A percentile compares a stretch with the other conserved stretches of the same genome.
Evolutionary conservation across 2,329 filamentous ascomycete genomes (phyloP).

Genomic region (Alternaria sp.): DNA sequence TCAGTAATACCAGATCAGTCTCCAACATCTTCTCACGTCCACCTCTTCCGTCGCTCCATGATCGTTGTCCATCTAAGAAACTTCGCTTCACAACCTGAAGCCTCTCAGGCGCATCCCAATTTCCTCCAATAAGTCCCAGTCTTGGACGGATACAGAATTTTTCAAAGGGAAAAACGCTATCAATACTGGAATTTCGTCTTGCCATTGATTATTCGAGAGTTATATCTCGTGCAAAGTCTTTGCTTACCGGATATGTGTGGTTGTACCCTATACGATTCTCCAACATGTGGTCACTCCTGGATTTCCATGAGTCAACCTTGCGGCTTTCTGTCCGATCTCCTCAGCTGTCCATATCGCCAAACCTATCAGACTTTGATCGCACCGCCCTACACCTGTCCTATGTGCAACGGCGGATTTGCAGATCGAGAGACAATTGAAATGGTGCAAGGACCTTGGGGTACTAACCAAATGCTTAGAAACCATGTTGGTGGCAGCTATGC

Average conservation of each 20-base stretch:
- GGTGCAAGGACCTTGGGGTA: conserved; percentile 44
- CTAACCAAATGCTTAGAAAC: conserved; percentile 42
- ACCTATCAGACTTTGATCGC: conserved; percentile 38
- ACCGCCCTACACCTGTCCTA: conserved; percentile 38
- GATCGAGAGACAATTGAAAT: conserved; percentile 42
- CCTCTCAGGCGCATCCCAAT: background rate
- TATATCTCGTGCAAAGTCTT: background rate
- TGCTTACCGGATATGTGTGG: conserved; percentile 54
- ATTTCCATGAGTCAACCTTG: conserved; percentile 58
- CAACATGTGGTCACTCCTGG: conserved; percentile 59
- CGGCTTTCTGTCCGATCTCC: conserved; percentile 49
- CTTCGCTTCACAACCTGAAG: background rate
- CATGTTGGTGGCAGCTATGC: conserved; percentile 36
- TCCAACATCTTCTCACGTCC: conserved; percentile 7
- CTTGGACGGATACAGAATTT: background rate
- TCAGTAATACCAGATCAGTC: conserved; percentile 19
- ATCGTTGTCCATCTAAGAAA: background rate
- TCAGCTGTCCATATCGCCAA: conserved; percentile 52
- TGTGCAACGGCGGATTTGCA: conserved; percentile 39
- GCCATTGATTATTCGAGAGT: conserved; percentile 1
- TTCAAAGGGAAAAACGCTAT: background rate
- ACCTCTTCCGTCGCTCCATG: conserved; percentile 1
- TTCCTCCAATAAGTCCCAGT: background rate
- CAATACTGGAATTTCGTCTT: background rate
- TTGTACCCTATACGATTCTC: conserved; percentile 55